phyloP scores from a whole-genome alignment of 495 filamentous ascomycete genomes.

The Articulospora tetracladia region DNA sequence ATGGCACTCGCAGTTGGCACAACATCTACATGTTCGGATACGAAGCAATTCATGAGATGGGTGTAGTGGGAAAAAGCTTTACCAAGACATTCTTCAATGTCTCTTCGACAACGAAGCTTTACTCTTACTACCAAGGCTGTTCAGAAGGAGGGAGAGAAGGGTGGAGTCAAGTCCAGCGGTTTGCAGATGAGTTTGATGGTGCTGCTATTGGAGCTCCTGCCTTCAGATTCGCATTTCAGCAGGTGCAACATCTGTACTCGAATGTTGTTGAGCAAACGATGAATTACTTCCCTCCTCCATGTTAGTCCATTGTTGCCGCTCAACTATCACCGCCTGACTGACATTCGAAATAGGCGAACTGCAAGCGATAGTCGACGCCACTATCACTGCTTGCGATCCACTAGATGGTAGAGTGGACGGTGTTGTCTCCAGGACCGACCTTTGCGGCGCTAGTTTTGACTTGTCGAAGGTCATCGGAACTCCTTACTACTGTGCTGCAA shows the following conservation, averaged over 20 bases:
- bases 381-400: constrained; percentile 31
- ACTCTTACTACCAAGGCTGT: constrained; percentile 44
- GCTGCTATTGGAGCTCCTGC: constrained; percentile 47
- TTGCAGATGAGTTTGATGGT: constrained; percentile 46
- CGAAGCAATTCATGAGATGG: constrained; percentile 33
- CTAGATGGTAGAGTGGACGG: constrained; percentile 39
- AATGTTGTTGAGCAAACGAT: constrained; percentile 40
- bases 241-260: constrained; percentile 45
- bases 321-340: constrained; percentile 19
- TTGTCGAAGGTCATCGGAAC: constrained; percentile 40
- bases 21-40: constrained; percentile 45
- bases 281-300: constrained; percentile 43
- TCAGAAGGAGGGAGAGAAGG: constrained; percentile 44
- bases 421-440: constrained; percentile 47
- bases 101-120: constrained; percentile 31
- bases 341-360: not conserved
- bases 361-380: not conserved
- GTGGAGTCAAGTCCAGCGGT: constrained; percentile 46
- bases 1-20: constrained; percentile 41
- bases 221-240: constrained; percentile 46
- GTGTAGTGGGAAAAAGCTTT: constrained; percentile 35
- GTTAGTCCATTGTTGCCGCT: constrained; percentile 21
- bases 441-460: constrained; percentile 45
- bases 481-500: constrained; percentile 45
- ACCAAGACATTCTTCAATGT: constrained; percentile 32